phyloP scores from a whole-genome alignment of 345 rosid genomes.

The Eucalyptus pumila region DNA sequence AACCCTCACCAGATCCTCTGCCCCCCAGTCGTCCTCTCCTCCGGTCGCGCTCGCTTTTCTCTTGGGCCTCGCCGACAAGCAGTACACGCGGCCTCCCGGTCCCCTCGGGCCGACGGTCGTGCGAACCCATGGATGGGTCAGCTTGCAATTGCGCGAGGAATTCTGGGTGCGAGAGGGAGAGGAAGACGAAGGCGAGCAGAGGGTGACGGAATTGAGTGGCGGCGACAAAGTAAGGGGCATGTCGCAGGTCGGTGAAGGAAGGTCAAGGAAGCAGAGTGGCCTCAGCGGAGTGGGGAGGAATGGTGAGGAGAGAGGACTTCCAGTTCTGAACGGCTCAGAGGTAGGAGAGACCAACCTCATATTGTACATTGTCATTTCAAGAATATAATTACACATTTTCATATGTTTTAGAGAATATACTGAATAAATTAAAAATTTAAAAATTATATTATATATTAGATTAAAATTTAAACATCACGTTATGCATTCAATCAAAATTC shows the following conservation, averaged over 20 bases:
- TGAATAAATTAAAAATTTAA: too few species aligned
- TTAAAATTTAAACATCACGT: fast-evolving
- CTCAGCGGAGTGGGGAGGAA: not conserved
- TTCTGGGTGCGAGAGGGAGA: not conserved
- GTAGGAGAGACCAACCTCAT: not conserved
- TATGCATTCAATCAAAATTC: fast-evolving
- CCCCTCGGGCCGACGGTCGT: not conserved
- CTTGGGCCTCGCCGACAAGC: slow-evolving; percentile 38
- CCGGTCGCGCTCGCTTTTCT: slow-evolving; percentile 17
- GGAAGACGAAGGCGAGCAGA: not conserved
- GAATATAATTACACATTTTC: too few species aligned
- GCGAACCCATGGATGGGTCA: slow-evolving; percentile 1
- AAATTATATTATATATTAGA: too few species aligned
- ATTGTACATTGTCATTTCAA: fast-evolving
- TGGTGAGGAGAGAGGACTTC: not conserved
- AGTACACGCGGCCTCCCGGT: slow-evolving; percentile 1
- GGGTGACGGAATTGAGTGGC: not conserved
- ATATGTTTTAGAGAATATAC: fast-evolving
- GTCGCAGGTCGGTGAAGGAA: not conserved
- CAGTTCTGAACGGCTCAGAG: not conserved
- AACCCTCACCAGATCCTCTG: slow-evolving; percentile 45
- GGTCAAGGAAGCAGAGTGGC: not conserved
- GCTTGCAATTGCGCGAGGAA: not conserved
- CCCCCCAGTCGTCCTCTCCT: slow-evolving; percentile 31
- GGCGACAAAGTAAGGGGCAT: not conserved